phyloP scores from a whole-genome alignment of 495 filamentous ascomycete genomes.

The Neurospora sp. region DNA sequence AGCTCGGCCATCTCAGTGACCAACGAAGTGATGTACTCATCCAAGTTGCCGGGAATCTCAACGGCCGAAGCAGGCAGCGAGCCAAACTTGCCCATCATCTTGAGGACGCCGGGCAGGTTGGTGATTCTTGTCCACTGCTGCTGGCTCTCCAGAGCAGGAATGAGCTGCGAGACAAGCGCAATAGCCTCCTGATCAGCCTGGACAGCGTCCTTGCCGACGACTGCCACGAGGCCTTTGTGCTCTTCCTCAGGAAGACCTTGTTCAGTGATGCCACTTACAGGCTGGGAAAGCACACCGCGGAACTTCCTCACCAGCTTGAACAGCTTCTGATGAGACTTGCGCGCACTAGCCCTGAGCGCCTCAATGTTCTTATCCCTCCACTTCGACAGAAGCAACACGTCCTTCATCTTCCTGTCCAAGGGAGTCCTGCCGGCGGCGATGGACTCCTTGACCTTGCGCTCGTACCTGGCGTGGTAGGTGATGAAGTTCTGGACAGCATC shows the following conservation, averaged over 20 bases:
- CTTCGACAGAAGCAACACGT: slow-evolving; percentile 76
- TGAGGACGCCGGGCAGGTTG: slow-evolving; percentile 53
- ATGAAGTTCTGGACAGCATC: slow-evolving; percentile 71
- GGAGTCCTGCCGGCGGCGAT: slow-evolving; percentile 51
- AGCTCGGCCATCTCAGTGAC: slow-evolving; percentile 58
- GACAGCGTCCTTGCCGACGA: neutral
- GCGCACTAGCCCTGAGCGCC: slow-evolving; percentile 75
- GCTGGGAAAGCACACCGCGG: slow-evolving; percentile 59
- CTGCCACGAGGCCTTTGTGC: neutral
- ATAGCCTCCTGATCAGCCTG: slow-evolving; percentile 36
- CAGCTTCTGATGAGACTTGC: slow-evolving; percentile 81
- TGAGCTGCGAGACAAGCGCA: slow-evolving; percentile 37
- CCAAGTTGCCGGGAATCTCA: slow-evolving; percentile 49
- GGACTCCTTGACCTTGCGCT: slow-evolving; percentile 47
- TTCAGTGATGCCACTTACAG: slow-evolving; percentile 52
- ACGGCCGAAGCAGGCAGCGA: slow-evolving; percentile 40
- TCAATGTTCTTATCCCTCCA: slow-evolving; percentile 97
- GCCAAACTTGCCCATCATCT: slow-evolving; percentile 37
- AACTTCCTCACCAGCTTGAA: slow-evolving; percentile 89
- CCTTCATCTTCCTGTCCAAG: slow-evolving; percentile 78
- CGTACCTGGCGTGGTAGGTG: slow-evolving; percentile 57
- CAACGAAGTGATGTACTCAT: slow-evolving; percentile 56
- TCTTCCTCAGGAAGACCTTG: slow-evolving; percentile 52
- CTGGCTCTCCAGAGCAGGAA: slow-evolving; percentile 47
- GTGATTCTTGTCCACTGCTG: slow-evolving; percentile 52